Conservation (phyloP, 1,284 basidiomycete genomes). For the Tilletia walkeri region DNA sequence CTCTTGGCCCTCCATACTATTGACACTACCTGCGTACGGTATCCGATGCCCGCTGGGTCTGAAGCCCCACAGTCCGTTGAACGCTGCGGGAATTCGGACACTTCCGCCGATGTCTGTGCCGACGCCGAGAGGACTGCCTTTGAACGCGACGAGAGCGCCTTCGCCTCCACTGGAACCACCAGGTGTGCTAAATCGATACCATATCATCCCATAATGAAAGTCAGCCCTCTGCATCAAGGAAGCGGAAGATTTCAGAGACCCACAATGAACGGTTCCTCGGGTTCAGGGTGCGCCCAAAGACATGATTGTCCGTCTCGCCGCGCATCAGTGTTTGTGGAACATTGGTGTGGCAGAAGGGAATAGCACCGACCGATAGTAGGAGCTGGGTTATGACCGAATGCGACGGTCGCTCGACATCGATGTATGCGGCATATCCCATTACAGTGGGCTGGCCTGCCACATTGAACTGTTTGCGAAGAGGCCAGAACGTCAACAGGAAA, state of each 20-base stretch:
- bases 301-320: constrained; percentile 59
- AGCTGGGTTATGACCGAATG: constrained; percentile 57
- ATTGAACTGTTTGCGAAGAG: constrained; percentile 15
- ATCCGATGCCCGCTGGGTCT: constrained; percentile 70
- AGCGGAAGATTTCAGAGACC: constrained; percentile 29
- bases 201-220: not conserved
- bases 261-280: constrained; percentile 62
- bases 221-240: not conserved
- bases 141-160: constrained; percentile 64
- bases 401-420: constrained; percentile 63
- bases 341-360: constrained; percentile 70
- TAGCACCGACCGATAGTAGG: constrained; percentile 65
- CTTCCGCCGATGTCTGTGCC: constrained; percentile 71
- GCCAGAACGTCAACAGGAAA: constrained; percentile 59
- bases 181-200: constrained; percentile 39
- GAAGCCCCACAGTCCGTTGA: constrained; percentile 69
- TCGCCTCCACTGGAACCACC: constrained; percentile 70
- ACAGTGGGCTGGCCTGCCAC: not conserved
- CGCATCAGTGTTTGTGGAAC: constrained; percentile 65
- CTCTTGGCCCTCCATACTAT: constrained; percentile 57
- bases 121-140: constrained; percentile 64
- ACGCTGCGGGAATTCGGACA: constrained; percentile 66
- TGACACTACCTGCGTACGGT: constrained; percentile 65
- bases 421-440: constrained; percentile 64
- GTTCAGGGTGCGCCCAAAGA: constrained; percentile 71